A percentile compares a stretch with the other conserved stretches of the same genome.
These are phyloP conservation scores for Litchi chinensis DNA, from an alignment of 345 rosid species.

Conservation along the genomic window DNA sequence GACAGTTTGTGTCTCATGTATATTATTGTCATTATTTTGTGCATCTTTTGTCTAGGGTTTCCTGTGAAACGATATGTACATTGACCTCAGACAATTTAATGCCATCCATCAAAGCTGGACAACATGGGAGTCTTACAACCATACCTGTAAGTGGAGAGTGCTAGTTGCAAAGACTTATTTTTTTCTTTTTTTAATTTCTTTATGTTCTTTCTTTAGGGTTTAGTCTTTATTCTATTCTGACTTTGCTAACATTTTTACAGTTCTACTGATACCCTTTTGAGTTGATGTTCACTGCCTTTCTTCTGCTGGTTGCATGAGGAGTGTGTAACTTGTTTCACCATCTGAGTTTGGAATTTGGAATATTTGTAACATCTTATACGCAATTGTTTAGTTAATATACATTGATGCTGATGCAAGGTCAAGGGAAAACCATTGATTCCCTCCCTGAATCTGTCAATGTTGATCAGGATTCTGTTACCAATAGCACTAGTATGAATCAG, in stretches of 20 bases:
- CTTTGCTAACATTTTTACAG: background rate
- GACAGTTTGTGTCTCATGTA: constrained; percentile 3
- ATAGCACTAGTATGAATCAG: constrained; percentile 36
- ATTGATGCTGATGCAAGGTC: constrained; percentile 67
- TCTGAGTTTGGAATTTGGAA: constrained; percentile 18
- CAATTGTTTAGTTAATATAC: constrained; percentile 29
- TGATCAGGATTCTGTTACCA: constrained; percentile 54
- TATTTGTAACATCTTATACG: constrained; percentile 19
- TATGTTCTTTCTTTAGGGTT: background rate
- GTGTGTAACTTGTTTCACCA: constrained; percentile 15
- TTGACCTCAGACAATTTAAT: constrained; percentile 22
- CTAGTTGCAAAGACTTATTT: constrained; percentile 9
- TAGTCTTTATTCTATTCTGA: background rate
- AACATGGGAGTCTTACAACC: constrained; percentile 12
- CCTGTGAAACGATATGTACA: background rate
- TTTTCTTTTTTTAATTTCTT: constrained; percentile 2
- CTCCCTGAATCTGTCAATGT: constrained; percentile 53
- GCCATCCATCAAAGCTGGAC: constrained; percentile 21
- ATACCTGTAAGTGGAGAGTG: constrained; percentile 29
- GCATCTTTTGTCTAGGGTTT: constrained; percentile 14
- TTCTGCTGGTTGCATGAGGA: constrained; percentile 27
- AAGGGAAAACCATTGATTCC: constrained; percentile 45
- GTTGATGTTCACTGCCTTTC: constrained; percentile 17
- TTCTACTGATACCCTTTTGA: constrained; percentile 20
- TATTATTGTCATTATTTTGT: constrained; percentile 4